Base-by-base conservation (phyloP, 139 green algal species). In the Chlorella sp. region DNA sequence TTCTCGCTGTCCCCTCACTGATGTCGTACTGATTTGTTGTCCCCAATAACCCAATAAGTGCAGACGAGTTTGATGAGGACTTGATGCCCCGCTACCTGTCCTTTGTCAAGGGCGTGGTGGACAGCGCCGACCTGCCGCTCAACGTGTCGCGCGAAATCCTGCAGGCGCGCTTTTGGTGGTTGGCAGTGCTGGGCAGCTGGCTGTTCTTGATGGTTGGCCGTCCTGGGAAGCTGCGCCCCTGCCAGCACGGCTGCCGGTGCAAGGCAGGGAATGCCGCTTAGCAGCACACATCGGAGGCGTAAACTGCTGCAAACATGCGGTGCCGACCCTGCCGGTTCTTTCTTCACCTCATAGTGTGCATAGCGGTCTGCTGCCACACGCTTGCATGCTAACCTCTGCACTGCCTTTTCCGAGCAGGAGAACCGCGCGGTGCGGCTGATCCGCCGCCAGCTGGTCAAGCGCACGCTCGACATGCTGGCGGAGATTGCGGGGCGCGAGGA, bases 81-180 rank as follows among this genome's bases (percentile, higher is more conserved):
- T 91, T 99, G 44, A 93, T 99, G 90, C 97, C 97, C 0, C 92
- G 96, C 67, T 99, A 96, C 90, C 87, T 98, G 41, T 90, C 54
- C 68, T 99, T 98, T 86, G 81, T 98, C 79, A 97, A 97, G 91
- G 97, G 97, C 76, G 91, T 99, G 22, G 96, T 99, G 2, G 97
- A 99, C 93, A 96, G 90, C 70, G 93, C 91, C 54, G 97, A 99
- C 92, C 93, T 99, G 84, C 97, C 97, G 4, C 95, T 99, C 54
- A 99, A 99, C 86, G 97, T 99, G 6, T 97, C 92, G 9, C 92
- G 97, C 56, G 97, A 99, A 90, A 99, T 99, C 86, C 89, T 99
- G 73, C 97, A 98, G 92, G 94, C 22, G n/a, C n/a, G n/a, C n/a
- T n/a, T n/a, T n/a, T n/a, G n/a, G n/a, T n/a, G n/a, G n/a, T n/a